Evolutionary conservation across 1,284 basidiomycete genomes (phyloP).

Genomic region (Ganoderma boninense): DNA sequence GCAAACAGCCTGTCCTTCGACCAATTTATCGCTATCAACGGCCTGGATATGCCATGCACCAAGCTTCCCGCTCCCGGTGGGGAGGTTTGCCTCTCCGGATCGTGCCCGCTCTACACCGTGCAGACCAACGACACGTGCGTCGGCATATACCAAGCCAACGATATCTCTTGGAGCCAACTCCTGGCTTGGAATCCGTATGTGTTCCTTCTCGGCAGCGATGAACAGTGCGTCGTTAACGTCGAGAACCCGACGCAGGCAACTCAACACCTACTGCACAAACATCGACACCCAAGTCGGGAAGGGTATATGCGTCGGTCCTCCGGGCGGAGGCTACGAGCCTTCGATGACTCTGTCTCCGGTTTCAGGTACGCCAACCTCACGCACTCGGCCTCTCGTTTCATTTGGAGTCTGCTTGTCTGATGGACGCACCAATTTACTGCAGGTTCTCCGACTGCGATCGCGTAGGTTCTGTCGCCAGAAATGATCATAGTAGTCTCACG

Average conservation of each 20-base stretch:
- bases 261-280: neutral
- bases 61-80: neutral
- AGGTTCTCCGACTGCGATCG: neutral
- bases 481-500: neutral
- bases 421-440: neutral
- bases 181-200: constrained; percentile 23
- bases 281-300: constrained; percentile 15
- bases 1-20: constrained; percentile 1
- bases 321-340: constrained; percentile 15
- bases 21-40: neutral
- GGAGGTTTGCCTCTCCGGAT: constrained; percentile 15
- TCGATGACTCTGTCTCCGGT: constrained; percentile 7
- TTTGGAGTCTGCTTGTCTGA: neutral
- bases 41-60: neutral
- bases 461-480: neutral
- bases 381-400: neutral
- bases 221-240: neutral
- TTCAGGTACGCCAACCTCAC: neutral
- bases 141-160: constrained; percentile 8
- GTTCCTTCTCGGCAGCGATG: neutral
- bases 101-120: constrained; percentile 21
- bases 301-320: constrained; percentile 18
- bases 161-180: constrained; percentile 11
- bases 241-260: neutral
- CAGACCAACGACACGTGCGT: constrained; percentile 22